A percentile compares a stretch with the other conserved stretches of the same genome.
These are phyloP conservation scores for Leptosphaerulina australis DNA, from an alignment of 2,329 filamentous ascomycete genomes.

Conservation along the genomic window DNA sequence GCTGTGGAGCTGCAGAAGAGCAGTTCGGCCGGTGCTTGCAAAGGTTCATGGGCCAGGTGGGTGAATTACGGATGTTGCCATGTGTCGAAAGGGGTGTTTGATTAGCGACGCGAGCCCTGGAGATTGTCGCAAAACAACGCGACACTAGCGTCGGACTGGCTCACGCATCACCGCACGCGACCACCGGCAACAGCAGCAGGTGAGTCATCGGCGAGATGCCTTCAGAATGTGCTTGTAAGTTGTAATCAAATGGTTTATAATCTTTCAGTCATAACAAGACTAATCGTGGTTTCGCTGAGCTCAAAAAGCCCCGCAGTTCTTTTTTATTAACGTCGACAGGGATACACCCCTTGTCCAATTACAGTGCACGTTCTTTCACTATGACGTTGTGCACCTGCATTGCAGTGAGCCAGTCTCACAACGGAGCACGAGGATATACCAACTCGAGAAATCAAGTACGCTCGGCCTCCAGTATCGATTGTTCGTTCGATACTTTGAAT, in stretches of 20 bases:
- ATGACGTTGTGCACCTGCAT: constrained; percentile 22
- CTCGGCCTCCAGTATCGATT: not conserved
- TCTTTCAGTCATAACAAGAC: not conserved
- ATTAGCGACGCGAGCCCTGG: constrained; percentile 36
- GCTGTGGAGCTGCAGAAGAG: constrained; percentile 15
- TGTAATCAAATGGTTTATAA: not conserved
- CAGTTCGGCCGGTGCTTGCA: constrained; percentile 17
- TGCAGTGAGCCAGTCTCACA: not conserved
- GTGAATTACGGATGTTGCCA: constrained; percentile 36
- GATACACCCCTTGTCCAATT: constrained; percentile 12
- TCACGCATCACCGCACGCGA: constrained; percentile 15
- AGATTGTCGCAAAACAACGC: constrained; percentile 33
- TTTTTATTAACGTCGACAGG: no score
- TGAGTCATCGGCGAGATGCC: not conserved
- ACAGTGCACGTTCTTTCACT: constrained; percentile 5
- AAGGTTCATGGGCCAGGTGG: constrained; percentile 28
- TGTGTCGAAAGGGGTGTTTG: constrained; percentile 34
- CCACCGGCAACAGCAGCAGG: not conserved
- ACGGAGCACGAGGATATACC: not conserved
- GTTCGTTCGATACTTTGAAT: constrained; percentile 12
- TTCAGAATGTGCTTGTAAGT: not conserved
- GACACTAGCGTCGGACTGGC: constrained; percentile 29
- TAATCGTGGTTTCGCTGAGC: constrained; percentile 7
- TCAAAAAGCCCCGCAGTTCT: constrained; percentile 3
- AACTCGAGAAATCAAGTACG: no score